These are phyloP conservation scores for Pyronema domesticum DNA, from an alignment of 495 filamentous ascomycete species.

Conservation along the genomic window DNA sequence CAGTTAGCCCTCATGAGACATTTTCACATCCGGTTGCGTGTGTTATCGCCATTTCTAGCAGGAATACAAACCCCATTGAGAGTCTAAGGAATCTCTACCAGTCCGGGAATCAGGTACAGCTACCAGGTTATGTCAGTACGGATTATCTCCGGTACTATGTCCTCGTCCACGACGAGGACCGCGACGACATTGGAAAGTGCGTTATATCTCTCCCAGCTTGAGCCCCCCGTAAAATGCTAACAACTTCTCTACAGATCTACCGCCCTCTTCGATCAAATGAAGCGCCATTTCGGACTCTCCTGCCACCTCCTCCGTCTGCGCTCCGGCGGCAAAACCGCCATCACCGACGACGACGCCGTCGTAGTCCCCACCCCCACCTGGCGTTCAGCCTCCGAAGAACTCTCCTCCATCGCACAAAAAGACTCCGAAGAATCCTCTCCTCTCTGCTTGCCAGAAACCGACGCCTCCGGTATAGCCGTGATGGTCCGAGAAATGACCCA, in stretches of 20 bases:
- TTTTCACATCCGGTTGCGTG: conserved; percentile 92
- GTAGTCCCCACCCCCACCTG: conserved; percentile 66
- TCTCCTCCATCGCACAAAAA: conserved; percentile 47
- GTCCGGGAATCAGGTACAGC: conserved; percentile 48
- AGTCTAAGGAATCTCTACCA: conserved; percentile 64
- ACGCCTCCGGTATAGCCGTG: conserved; percentile 65
- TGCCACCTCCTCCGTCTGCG: conserved; percentile 79
- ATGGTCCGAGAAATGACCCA: conserved; percentile 86
- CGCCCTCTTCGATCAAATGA: conserved; percentile 86
- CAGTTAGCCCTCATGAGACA: conserved; percentile 68
- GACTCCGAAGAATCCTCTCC: conserved; percentile 36
- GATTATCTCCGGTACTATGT: conserved; percentile 93
- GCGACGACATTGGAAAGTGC: conserved; percentile 74
- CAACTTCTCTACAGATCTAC: conserved; percentile 13
- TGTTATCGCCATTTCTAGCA: conserved; percentile 83
- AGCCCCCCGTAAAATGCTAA: background rate
- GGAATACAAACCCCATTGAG: conserved; percentile 63
- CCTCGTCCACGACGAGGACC: conserved; percentile 90
- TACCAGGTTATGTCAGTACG: conserved; percentile 67
- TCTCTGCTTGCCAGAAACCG: conserved; percentile 76
- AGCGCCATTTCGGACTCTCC: conserved; percentile 84
- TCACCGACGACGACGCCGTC: conserved; percentile 82
- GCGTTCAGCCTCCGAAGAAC: conserved; percentile 72
- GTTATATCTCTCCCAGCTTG: conserved; percentile 31
- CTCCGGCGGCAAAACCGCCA: conserved; percentile 57